Evolutionary conservation across 1,139 yeast species (phyloP), one percentile per base, ranked within the genome.

Genomic region (Yamadazyma mexicana): DNA sequence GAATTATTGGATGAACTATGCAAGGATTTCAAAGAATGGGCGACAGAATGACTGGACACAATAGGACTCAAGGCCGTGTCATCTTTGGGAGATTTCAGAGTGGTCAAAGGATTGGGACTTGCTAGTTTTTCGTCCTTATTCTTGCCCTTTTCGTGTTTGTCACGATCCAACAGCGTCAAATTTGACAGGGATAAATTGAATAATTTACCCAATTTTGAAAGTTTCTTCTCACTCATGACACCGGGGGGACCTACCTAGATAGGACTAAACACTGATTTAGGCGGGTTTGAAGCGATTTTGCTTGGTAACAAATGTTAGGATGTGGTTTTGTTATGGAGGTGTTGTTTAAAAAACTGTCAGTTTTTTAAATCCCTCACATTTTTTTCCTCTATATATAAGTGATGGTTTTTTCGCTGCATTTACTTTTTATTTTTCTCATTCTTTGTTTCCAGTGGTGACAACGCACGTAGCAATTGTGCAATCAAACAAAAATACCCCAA

Each of bases 161-260:
- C 14, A 18, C n/a, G 28, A 11, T 32, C 33, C 25, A 25, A 18
- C 24, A 12, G 23, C 14, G 35, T n/a, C 31, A 50, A 36, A 37
- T 46, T 50, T 2, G 50, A 40, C 29, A 35, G 44, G 8, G 53
- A 49, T 28, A 50, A 39, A 25, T 39, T 48, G 38, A 50, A 50
- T 6, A 50, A 40, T 26, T 45, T 50, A 9, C 48, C 43, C 14
- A 50, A 33, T 27, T 49, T 50, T 14, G 29, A 40, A 12, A 46
- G 38, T 18, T 43, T 45, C 34, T 44, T 46, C 24, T 47, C 51
- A 17, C 45, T 40, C 51, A 47, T 47, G 28, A 10, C 17, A 15
- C 15, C 15, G 12, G 12, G n/a, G n/a, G n/a, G 29, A 12, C 12
- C 15, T 12, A 5, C n/a, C 16, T 26, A 11, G 12, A 26, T 12